phyloP scores from a whole-genome alignment of 1,284 basidiomycete genomes.

The Vanrija pseudolonga region DNA sequence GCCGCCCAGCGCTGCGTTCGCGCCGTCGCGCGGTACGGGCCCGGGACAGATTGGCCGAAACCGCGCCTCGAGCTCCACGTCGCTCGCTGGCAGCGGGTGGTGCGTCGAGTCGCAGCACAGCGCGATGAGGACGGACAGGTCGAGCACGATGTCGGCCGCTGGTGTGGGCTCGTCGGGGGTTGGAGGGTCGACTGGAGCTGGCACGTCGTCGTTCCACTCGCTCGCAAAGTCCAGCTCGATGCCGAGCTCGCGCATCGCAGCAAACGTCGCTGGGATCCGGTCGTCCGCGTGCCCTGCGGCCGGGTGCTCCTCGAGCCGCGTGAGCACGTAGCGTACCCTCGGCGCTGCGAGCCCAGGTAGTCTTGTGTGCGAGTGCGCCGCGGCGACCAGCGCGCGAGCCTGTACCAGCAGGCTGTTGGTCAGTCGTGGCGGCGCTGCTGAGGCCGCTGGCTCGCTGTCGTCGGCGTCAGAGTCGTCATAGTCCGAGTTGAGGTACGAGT shows the following conservation, averaged over 20 bases:
- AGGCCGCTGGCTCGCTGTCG: background rate
- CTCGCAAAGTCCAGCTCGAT: conserved; percentile 54
- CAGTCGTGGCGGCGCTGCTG: conserved; percentile 1
- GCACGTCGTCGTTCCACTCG: background rate
- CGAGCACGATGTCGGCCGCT: conserved; percentile 61
- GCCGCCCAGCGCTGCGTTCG: background rate
- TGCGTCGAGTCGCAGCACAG: conserved; percentile 78
- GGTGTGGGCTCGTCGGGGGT: background rate
- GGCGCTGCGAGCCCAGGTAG: conserved; percentile 30
- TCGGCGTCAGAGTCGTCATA: conserved; percentile 32
- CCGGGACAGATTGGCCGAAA: conserved; percentile 59
- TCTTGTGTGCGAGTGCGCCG: conserved; percentile 56
- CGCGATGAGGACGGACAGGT: conserved; percentile 75
- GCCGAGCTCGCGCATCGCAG: conserved; percentile 59
- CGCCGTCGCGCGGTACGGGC: conserved; percentile 1
- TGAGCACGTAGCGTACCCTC: conserved; percentile 62
- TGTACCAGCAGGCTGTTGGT: conserved; percentile 56
- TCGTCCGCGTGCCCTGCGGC: conserved; percentile 51
- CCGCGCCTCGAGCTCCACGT: conserved; percentile 57
- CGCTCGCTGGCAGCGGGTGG: conserved; percentile 58
- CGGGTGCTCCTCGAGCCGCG: conserved; percentile 56
- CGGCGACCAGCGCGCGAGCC: conserved; percentile 54
- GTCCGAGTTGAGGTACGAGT: conserved; percentile 63
- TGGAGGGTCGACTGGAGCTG: background rate
- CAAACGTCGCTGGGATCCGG: conserved; percentile 62